Percentiles rank a stretch among this genome's conserved stretches.
Evolutionary conservation across 768 basidiomycete genomes (phyloP).

Genomic region (Mycena polygramma): DNA sequence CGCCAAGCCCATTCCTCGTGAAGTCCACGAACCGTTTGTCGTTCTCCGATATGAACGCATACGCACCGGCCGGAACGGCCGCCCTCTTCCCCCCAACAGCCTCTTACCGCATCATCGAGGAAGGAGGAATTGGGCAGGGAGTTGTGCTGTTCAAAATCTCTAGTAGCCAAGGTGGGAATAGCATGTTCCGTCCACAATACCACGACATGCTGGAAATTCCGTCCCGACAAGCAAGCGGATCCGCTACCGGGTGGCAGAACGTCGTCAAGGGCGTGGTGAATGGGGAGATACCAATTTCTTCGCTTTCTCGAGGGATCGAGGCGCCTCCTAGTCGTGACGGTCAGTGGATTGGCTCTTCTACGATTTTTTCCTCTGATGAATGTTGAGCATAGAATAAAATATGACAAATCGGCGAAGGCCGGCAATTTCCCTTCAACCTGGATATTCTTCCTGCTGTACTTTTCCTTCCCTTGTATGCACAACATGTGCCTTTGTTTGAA

Average conservation of each 20-base stretch:
- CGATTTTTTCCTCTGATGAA: no score
- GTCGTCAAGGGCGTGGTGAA: conserved; percentile 10
- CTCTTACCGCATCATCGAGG: background rate
- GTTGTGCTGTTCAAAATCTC: background rate
- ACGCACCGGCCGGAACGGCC: background rate
- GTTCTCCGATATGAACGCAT: background rate
- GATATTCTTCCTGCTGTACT: no score
- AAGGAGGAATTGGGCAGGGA: conserved; percentile 13
- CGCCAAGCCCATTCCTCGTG: conserved; percentile 18
- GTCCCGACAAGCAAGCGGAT: background rate
- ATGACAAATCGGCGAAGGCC: no score
- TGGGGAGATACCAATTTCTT: conserved; percentile 19
- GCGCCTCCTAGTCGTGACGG: no score
- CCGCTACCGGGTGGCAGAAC: background rate
- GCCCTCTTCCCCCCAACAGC: no score
- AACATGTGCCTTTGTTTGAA: no score
- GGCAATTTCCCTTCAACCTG: no score
- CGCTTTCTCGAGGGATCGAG: background rate
- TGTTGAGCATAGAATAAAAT: no score
- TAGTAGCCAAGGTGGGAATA: background rate
- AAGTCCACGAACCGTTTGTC: background rate
- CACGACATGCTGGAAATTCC: conserved; percentile 11
- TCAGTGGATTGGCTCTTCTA: no score
- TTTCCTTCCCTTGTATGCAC: no score
- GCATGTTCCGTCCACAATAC: background rate